These are phyloP conservation scores for Blepharisma stoltei DNA, from an alignment of 73 alveolate species.

Conservation along the genomic window DNA sequence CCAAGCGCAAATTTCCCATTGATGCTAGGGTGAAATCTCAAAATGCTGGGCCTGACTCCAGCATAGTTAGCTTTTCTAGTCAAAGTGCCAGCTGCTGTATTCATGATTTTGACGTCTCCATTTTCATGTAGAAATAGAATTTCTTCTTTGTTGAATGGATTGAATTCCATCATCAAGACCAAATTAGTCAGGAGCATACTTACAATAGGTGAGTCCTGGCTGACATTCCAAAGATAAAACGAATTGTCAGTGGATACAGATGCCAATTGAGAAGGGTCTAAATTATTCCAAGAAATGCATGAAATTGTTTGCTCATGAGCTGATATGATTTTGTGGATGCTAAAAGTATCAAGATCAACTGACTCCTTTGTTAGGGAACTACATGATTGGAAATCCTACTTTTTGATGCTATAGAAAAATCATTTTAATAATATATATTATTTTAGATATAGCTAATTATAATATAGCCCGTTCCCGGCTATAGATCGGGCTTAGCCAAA, in stretches of 20 bases:
- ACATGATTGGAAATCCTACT: too few species aligned
- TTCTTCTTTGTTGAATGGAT: slow-evolving; percentile 33
- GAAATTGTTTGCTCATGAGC: slow-evolving; percentile 42
- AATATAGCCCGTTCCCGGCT: too few species aligned
- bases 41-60: slow-evolving; percentile 32
- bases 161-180: slow-evolving; percentile 35
- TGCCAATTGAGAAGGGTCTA: slow-evolving; percentile 26
- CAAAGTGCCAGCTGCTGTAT: slow-evolving; percentile 47
- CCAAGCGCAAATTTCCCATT: slow-evolving; percentile 43
- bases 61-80: slow-evolving; percentile 32
- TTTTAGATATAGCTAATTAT: too few species aligned
- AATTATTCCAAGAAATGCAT: slow-evolving; percentile 20
- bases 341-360: slow-evolving; percentile 21
- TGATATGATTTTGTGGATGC: slow-evolving; percentile 37
- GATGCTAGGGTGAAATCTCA: slow-evolving; percentile 22
- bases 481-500: too few species aligned
- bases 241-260: background rate
- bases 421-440: too few species aligned
- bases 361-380: too few species aligned
- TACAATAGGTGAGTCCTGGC: slow-evolving; percentile 30
- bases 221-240: slow-evolving; percentile 28
- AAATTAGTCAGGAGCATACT: slow-evolving; percentile 24
- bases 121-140: slow-evolving; percentile 37
- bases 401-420: too few species aligned
- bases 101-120: slow-evolving; percentile 19